A percentile compares a stretch with the other conserved stretches of the same genome.
Evolutionary conservation across 257 asterid species (phyloP).

Genomic region (Solanum pinnatisectum): DNA sequence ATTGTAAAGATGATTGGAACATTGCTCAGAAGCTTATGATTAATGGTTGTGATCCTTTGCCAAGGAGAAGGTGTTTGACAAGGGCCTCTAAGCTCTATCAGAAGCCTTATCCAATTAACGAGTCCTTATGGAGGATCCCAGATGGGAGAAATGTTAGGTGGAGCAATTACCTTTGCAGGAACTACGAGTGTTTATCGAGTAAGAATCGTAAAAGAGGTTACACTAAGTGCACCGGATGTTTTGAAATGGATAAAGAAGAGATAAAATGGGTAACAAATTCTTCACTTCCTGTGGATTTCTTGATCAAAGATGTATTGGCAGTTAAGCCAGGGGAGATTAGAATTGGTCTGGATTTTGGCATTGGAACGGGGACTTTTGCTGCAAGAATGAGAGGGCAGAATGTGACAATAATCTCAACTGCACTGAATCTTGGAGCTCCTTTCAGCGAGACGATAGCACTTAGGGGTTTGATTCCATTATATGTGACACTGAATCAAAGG

Average conservation of each 20-base stretch:
- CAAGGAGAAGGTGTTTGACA: slow-evolving; percentile 69
- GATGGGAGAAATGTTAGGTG: slow-evolving; percentile 88
- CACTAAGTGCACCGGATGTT: slow-evolving; percentile 62
- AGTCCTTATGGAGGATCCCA: slow-evolving; percentile 74
- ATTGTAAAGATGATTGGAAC: slow-evolving; percentile 84
- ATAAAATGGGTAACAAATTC: slow-evolving; percentile 52
- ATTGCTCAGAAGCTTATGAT: slow-evolving; percentile 76
- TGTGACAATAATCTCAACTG: slow-evolving; percentile 61
- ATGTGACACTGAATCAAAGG: slow-evolving; percentile 69
- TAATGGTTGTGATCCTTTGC: slow-evolving; percentile 81
- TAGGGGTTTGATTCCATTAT: slow-evolving; percentile 68
- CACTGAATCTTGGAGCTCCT: slow-evolving; percentile 82
- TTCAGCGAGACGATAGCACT: slow-evolving; percentile 78
- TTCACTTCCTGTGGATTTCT: slow-evolving; percentile 32
- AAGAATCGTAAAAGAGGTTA: slow-evolving; percentile 68
- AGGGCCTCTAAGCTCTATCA: slow-evolving; percentile 74
- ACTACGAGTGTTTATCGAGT: slow-evolving; percentile 71
- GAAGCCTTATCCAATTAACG: slow-evolving; percentile 67
- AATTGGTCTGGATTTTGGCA: slow-evolving; percentile 64
- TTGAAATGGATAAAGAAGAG: slow-evolving; percentile 82
- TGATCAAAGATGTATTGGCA: slow-evolving; percentile 40
- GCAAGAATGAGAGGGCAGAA: slow-evolving; percentile 79
- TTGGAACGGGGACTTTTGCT: slow-evolving; percentile 83
- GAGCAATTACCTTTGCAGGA: slow-evolving; percentile 70
- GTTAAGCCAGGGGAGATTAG: slow-evolving; percentile 58